Conservation (phyloP, 2,329 filamentous ascomycete species). For the Geosmithia flava region DNA sequence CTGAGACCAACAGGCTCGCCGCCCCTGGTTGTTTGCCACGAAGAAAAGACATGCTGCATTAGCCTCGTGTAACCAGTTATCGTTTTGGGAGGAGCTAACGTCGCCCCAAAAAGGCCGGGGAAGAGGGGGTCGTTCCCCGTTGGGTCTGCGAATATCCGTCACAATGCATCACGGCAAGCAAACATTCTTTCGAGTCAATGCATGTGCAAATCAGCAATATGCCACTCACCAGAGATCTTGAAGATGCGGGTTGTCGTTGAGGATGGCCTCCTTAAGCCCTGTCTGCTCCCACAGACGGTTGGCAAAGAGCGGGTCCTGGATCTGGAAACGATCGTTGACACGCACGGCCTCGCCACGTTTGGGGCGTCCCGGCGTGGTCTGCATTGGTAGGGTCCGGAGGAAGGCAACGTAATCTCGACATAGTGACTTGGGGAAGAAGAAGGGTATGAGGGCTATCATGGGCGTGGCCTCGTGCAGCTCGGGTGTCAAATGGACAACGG, state of each 20-base stretch:
- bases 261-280: constrained; percentile 52
- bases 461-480: constrained; percentile 33
- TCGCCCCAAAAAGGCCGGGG: too few relatives aligned
- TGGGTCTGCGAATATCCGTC: too few relatives aligned
- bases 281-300: constrained; percentile 66
- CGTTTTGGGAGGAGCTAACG: not conserved
- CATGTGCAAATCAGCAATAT: too few relatives aligned
- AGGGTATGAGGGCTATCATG: constrained; percentile 62
- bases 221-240: constrained; percentile 24
- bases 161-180: too few relatives aligned
- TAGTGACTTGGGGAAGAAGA: constrained; percentile 62
- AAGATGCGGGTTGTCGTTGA: constrained; percentile 18
- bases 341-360: constrained; percentile 71
- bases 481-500: constrained; percentile 50
- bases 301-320: constrained; percentile 66
- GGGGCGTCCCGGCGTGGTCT: constrained; percentile 66
- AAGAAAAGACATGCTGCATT: not conserved
- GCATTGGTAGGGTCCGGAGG: constrained; percentile 54
- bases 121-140: too few relatives aligned
- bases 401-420: constrained; percentile 69
- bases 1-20: constrained; percentile 76
- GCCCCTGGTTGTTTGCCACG: constrained; percentile 42
- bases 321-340: constrained; percentile 82
- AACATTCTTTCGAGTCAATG: too few relatives aligned
- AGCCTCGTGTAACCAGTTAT: not conserved